These are phyloP conservation scores for Podospora pseudocomata DNA, from an alignment of 495 filamentous ascomycete species.

Conservation along the genomic window DNA sequence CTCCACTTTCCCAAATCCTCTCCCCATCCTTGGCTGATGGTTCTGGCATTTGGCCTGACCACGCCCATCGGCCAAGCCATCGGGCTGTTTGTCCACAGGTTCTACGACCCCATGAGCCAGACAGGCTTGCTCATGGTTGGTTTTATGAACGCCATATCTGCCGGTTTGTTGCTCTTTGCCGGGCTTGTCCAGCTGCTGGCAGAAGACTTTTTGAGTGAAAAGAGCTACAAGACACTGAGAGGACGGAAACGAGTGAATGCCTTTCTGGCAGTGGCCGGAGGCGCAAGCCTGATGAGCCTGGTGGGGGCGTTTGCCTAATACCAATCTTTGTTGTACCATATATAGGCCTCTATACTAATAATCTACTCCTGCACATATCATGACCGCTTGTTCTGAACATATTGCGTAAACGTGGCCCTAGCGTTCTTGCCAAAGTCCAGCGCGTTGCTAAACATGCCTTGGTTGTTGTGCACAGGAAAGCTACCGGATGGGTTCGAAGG, in stretches of 20 bases:
- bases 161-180: conserved; percentile 83
- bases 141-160: conserved; percentile 86
- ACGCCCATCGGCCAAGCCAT: conserved; percentile 90
- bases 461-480: conserved; percentile 28
- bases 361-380: background rate
- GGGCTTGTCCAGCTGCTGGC: conserved; percentile 88
- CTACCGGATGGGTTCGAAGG: conserved; percentile 22
- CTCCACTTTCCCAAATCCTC: conserved; percentile 55
- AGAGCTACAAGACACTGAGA: conserved; percentile 71
- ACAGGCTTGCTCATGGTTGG: conserved; percentile 87
- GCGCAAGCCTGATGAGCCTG: conserved; percentile 77
- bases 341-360: background rate
- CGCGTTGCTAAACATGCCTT: conserved; percentile 26
- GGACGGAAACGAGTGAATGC: conserved; percentile 71
- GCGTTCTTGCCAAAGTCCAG: conserved; percentile 25
- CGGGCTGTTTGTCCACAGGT: conserved; percentile 71
- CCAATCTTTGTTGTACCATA: background rate
- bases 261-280: conserved; percentile 69
- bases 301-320: conserved; percentile 82
- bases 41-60: conserved; percentile 82
- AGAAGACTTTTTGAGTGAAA: conserved; percentile 88
- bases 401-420: conserved; percentile 20
- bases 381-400: conserved; percentile 5
- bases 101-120: conserved; percentile 80
- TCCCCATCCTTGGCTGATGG: conserved; percentile 87